A percentile compares a stretch with the other conserved stretches of the same genome.
These are phyloP conservation scores for Ogataea thermomethanolica DNA, from an alignment of 805 yeast species.

Conservation along the genomic window DNA sequence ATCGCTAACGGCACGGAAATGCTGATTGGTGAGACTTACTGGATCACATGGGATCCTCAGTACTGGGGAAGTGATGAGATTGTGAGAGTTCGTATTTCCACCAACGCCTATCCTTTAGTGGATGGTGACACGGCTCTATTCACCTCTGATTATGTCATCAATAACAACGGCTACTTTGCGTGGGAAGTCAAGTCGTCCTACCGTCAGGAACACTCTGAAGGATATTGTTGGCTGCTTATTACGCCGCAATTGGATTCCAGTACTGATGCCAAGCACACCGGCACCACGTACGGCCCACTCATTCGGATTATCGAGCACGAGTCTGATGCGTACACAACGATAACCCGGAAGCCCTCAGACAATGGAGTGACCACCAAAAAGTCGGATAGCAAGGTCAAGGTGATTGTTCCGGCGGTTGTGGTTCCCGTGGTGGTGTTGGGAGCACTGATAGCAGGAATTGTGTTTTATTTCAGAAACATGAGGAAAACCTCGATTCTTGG, in stretches of 20 bases:
- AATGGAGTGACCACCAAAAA: constrained; percentile 25
- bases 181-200: constrained; percentile 32
- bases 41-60: constrained; percentile 39
- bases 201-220: constrained; percentile 23
- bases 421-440: constrained; percentile 38
- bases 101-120: constrained; percentile 34
- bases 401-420: constrained; percentile 42
- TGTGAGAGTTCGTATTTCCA: constrained; percentile 32
- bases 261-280: constrained; percentile 36
- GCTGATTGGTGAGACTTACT: constrained; percentile 45
- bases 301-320: constrained; percentile 34
- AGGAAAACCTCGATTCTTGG: neutral
- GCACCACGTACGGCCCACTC: constrained; percentile 39
- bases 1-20: constrained; percentile 41
- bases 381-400: constrained; percentile 25
- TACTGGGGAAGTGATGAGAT: constrained; percentile 39
- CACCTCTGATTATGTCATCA: constrained; percentile 33
- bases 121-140: constrained; percentile 34
- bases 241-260: constrained; percentile 36
- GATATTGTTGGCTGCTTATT: constrained; percentile 38
- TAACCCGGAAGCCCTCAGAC: constrained; percentile 40
- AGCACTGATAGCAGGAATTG: constrained; percentile 29
- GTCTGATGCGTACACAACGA: constrained; percentile 30
- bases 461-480: constrained; percentile 30
- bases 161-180: constrained; percentile 40